Base-by-base conservation (phyloP, 768 basidiomycete genomes). In the Amylocystis lapponica region DNA sequence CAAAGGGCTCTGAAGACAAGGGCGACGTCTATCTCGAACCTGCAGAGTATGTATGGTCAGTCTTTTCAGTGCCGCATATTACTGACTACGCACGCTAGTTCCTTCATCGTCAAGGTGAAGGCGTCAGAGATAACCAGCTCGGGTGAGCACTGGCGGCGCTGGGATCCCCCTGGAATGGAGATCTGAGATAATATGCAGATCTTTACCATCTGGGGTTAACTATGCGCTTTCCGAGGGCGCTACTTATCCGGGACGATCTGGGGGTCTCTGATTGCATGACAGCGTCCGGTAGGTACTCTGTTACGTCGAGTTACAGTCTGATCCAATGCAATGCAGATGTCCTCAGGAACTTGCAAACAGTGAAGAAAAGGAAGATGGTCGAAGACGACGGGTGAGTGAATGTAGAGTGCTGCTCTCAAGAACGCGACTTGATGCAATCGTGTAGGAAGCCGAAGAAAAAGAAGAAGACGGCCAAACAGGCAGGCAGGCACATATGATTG, bases 21-120 rank as follows among this genome's bases (percentile, higher is more conserved):
- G 90, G 93, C 0, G 93, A 99, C 61, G 64, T 94, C 12, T 96
- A 94, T 62, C 74, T 98, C 31, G 81, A 88, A 36, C 94, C 95
- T 12, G 75, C 84, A 52, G 84, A 96, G 94, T 95, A 54, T 47
- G 77, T 36, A 5, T 5, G 7, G 4, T n/a, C 9, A n/a, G 27
- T 19, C 27, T 27, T 11, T 32, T 21, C n/a, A 9, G 11, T 4
- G 23, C 26, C 25, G 12, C 32, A 14, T 7, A 36, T 21, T 13
- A 29, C 23, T 23, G 39, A 26, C 36, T 42, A n/a, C 36, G 12
- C 31, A 14, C 47, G 11, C n/a, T 23, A 96, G 94, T 52, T 96
- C 95, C 0, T 98, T 99, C 62, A 85, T 97, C 27, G 47, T 98
- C 52, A 86, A 86, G 54, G 78, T 98, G 43, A 98, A 98, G 64